A percentile compares a stretch with the other conserved stretches of the same genome.
Conservation (phyloP, 305 asterid species). For the Lippia alba region DNA sequence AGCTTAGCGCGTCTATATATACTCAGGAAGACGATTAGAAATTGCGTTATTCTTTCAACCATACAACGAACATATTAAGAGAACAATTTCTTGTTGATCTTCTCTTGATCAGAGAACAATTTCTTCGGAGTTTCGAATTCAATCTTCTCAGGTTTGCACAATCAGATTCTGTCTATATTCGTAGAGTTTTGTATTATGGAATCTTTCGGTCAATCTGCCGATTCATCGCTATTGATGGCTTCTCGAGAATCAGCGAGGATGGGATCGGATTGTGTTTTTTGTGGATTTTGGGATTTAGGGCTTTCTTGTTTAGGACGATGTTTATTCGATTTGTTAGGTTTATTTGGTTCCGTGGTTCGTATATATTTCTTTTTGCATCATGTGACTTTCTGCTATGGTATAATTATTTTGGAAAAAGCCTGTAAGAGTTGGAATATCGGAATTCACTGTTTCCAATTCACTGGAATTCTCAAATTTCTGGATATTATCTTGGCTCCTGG, state of each 20-base stretch:
- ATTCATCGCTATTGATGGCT: constrained; percentile 26
- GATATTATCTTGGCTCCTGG: constrained; percentile 1
- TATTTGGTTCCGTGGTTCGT: neutral
- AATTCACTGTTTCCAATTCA: neutral
- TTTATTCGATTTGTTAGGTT: constrained; percentile 35
- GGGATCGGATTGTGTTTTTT: constrained; percentile 19
- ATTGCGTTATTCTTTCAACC: neutral
- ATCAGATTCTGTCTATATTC: neutral
- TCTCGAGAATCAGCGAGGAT: constrained; percentile 24
- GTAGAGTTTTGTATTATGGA: constrained; percentile 2
- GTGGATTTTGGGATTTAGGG: constrained; percentile 17
- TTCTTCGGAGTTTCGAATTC: neutral
- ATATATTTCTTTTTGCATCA: neutral
- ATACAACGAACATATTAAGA: no score
- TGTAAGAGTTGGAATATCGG: neutral
- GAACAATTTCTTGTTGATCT: neutral
- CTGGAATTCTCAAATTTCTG: neutral
- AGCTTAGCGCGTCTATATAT: neutral
- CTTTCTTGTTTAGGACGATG: constrained; percentile 20
- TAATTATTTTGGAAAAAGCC: neutral
- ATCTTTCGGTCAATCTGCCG: constrained; percentile 9
- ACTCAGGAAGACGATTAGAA: no score
- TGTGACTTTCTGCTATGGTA: neutral
- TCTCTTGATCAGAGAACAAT: neutral
- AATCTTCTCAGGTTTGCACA: constrained; percentile 23